Evolutionary conservation across 257 asterid species (phyloP).

Genomic region (Verbena officinalis): DNA sequence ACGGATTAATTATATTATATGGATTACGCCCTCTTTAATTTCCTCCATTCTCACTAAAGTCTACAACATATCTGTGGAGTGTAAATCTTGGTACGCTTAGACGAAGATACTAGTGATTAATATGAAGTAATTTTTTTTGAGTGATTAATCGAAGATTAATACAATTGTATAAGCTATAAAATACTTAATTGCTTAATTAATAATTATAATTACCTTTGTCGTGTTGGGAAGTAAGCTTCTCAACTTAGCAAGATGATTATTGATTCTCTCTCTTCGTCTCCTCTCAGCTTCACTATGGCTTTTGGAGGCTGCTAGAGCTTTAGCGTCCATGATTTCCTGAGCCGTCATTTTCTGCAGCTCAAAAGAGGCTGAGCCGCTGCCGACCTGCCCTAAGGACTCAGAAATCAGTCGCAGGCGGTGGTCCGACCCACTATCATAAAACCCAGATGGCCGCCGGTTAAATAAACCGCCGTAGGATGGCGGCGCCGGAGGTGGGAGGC

Average conservation of each 20-base stretch:
- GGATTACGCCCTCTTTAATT: too few relatives aligned
- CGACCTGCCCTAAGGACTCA: conserved; percentile 54
- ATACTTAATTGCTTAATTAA: too few relatives aligned
- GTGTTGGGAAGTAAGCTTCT: conserved; percentile 89
- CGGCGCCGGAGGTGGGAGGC: conserved; percentile 46
- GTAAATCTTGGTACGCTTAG: too few relatives aligned
- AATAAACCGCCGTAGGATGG: conserved; percentile 49
- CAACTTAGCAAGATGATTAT: conserved; percentile 83
- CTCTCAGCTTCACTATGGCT: conserved; percentile 98
- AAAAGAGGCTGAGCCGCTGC: conserved; percentile 53
- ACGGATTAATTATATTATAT: too few relatives aligned
- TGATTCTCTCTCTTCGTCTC: conserved; percentile 86
- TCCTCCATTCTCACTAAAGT: too few relatives aligned
- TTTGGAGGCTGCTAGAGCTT: conserved; percentile 92
- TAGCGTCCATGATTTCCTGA: conserved; percentile 92
- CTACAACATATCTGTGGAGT: too few relatives aligned
- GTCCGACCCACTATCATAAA: conserved; percentile 39
- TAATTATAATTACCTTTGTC: conserved; percentile 71
- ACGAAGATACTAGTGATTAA: too few relatives aligned
- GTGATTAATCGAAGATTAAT: background rate
- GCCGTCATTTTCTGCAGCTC: conserved; percentile 89
- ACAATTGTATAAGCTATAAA: background rate
- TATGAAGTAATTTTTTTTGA: too few relatives aligned
- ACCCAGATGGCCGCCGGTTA: conserved; percentile 38
- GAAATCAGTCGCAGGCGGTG: conserved; percentile 40